Evolutionary conservation across 2,329 filamentous ascomycete genomes (phyloP), one percentile per base, ranked within the genome.

Genomic region (Emergomyces orientalis): DNA sequence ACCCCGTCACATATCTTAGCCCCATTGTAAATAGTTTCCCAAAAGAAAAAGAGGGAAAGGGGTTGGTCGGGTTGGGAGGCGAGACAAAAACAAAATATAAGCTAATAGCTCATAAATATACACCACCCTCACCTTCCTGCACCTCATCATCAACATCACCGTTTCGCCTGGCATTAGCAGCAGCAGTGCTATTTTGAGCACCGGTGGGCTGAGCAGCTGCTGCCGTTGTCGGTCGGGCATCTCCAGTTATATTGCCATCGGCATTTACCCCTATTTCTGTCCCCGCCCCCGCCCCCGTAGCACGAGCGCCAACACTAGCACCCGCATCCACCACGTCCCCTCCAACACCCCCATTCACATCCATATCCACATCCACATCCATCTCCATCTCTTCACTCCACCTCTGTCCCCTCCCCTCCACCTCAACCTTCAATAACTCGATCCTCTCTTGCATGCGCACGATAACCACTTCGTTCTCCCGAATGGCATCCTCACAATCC

Each of bases 381-480:
- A 22, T 37, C 49, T 34, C 47, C 62, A 63, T 22, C 30, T 63
- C 62, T 11, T 56, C 62, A 14, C 73, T 75, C 84, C 83, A 86
- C 39, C 70, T 72, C 73, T 84, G 75, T 2, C 84, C 84, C 65
- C 85, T 77, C 65, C 77, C 75, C 68, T 83, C 80, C 17, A 87
- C 79, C 70, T 75, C 77, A 67, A 75, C 77, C 67, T 65, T 68
- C 66, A 78, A 82, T 63, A 86, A 65, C 52, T 71, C 72, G 43
- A 86, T 78, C 64, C 85, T 75, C 72, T 82, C 81, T 61, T 77
- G 76, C 77, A 86, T 85, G 37, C 82, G 76, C 63, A 69, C 72
- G 37, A 86, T 80, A 32, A 87, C 84, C 19, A 75, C 75, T 62
- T 81, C 75, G 61, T 88, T 87, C 74, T 88, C 85, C 25, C 75